These are phyloP conservation scores for Mycena venus DNA, from an alignment of 768 basidiomycete species.

Conservation along the genomic window DNA sequence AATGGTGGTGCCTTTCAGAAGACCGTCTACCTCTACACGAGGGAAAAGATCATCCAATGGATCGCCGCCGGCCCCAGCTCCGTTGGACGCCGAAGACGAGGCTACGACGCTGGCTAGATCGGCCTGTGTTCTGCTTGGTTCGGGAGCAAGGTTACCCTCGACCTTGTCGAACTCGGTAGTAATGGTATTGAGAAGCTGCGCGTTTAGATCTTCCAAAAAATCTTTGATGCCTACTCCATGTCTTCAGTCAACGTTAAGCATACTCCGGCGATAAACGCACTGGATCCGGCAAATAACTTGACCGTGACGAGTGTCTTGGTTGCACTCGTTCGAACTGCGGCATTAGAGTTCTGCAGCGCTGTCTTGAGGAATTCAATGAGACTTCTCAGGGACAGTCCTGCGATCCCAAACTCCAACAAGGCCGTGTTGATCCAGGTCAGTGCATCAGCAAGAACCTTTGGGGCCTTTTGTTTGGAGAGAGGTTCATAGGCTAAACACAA, in stretches of 20 bases:
- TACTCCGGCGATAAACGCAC: conserved; percentile 54
- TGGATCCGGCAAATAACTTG: conserved; percentile 90
- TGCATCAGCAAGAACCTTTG: conserved; percentile 95
- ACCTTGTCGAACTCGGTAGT: conserved; percentile 93
- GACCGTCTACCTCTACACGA: conserved; percentile 89
- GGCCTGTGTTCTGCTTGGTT: conserved; percentile 80
- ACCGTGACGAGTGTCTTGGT: conserved; percentile 94
- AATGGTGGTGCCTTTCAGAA: conserved; percentile 88
- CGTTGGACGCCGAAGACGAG: conserved; percentile 56
- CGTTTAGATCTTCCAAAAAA: conserved; percentile 93
- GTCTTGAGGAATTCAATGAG: conserved; percentile 93
- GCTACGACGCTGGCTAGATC: conserved; percentile 74
- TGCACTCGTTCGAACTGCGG: conserved; percentile 91
- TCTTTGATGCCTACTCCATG: conserved; percentile 82
- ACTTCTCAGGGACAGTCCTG: conserved; percentile 83
- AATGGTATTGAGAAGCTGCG: conserved; percentile 93
- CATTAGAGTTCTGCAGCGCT: conserved; percentile 93
- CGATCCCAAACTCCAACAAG: conserved; percentile 91
- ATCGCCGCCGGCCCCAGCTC: conserved; percentile 63
- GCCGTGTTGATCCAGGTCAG: conserved; percentile 90
- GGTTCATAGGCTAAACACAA: conserved; percentile 85
- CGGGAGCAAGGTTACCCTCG: conserved; percentile 81
- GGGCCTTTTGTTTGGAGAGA: conserved; percentile 94
- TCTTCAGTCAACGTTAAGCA: conserved; percentile 4
- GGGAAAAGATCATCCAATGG: conserved; percentile 96